phyloP scores from a whole-genome alignment of 1,139 yeast species.

The Candida sp. region DNA sequence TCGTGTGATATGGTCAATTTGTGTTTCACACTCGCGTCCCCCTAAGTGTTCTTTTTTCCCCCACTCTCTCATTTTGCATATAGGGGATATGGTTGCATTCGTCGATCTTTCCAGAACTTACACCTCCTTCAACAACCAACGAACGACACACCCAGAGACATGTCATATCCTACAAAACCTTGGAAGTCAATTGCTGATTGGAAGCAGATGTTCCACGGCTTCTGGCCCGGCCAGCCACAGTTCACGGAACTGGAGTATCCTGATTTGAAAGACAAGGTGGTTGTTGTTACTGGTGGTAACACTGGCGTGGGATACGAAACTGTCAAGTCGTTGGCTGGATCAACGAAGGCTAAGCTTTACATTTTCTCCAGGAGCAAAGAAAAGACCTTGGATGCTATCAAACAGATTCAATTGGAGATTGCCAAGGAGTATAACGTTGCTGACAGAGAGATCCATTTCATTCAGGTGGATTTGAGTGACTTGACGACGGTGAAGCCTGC shows the following conservation, averaged over 20 bases:
- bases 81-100: too few species aligned
- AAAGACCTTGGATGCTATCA: slow-evolving; percentile 29
- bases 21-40: too few species aligned
- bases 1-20: too few species aligned
- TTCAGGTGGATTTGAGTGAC: slow-evolving; percentile 51
- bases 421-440: slow-evolving; percentile 14
- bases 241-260: slow-evolving; percentile 18
- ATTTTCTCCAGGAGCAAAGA: slow-evolving; percentile 21
- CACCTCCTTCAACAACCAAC: too few species aligned
- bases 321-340: slow-evolving; percentile 37
- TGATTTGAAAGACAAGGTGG: slow-evolving; percentile 21
- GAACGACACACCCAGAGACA: too few species aligned
- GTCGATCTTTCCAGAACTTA: too few species aligned
- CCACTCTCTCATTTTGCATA: too few species aligned
- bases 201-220: slow-evolving; percentile 13
- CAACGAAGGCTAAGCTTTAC: slow-evolving; percentile 40
- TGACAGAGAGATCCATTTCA: slow-evolving; percentile 19
- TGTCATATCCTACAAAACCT: slow-evolving; percentile 14
- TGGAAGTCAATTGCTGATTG: slow-evolving; percentile 12
- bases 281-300: slow-evolving; percentile 24
- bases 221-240: slow-evolving; percentile 15
- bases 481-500: slow-evolving; percentile 46
- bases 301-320: slow-evolving; percentile 32
- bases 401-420: slow-evolving; percentile 23
- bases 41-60: too few species aligned